Evolutionary conservation across 2,329 filamentous ascomycete genomes (phyloP).

Genomic region (Ciborinia camelliae): DNA sequence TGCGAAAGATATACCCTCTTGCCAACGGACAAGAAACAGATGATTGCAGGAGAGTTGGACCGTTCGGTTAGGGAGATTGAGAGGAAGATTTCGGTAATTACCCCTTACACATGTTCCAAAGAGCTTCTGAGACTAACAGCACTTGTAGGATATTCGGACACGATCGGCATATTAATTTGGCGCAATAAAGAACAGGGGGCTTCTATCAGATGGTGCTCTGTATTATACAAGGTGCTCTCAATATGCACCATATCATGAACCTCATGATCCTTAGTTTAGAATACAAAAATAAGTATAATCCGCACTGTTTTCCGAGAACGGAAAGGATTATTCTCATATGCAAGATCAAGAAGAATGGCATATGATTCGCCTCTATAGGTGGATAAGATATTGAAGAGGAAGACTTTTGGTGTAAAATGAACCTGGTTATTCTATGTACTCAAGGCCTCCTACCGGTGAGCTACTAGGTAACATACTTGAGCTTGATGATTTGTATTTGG

Average conservation of each 20-base stretch:
- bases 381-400: too few species aligned
- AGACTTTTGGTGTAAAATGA: too few species aligned
- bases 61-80: slow-evolving; percentile 90
- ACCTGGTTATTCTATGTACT: too few species aligned
- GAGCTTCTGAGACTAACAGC: slow-evolving; percentile 26
- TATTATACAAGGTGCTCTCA: slow-evolving; percentile 51
- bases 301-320: too few species aligned
- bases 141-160: slow-evolving; percentile 52
- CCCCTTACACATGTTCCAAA: neutral
- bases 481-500: too few species aligned
- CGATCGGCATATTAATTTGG: slow-evolving; percentile 48
- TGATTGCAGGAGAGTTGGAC: slow-evolving; percentile 91
- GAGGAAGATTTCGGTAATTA: slow-evolving; percentile 76
- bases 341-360: too few species aligned
- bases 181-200: slow-evolving; percentile 23
- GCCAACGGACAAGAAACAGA: slow-evolving; percentile 84
- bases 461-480: too few species aligned
- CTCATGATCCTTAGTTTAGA: neutral
- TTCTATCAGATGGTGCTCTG: slow-evolving; percentile 59
- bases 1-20: slow-evolving; percentile 88
- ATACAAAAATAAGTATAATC: neutral
- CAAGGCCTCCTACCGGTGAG: too few species aligned
- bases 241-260: neutral
- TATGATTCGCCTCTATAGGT: too few species aligned
- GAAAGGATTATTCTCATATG: too few species aligned